Percentiles rank a stretch among this genome's conserved stretches.
These are phyloP conservation scores for Adiantum capillusveneris DNA, from an alignment of 75 land plant genomes.

Conservation along the genomic window DNA sequence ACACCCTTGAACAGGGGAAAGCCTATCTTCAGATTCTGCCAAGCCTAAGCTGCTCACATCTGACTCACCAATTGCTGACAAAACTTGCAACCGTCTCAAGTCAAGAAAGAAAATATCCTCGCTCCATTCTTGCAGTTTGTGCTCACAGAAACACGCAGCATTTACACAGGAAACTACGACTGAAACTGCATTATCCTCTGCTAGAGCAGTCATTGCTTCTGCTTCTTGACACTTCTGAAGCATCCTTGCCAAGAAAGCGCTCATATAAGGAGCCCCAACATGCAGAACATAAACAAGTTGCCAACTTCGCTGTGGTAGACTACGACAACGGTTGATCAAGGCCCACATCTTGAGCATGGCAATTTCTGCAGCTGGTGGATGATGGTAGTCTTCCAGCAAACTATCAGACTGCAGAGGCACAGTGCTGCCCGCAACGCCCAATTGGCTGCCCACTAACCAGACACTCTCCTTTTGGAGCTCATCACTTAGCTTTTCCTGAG, in stretches of 20 bases:
- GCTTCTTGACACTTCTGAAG: constrained; percentile 83
- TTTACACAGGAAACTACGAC: constrained; percentile 76
- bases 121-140: constrained; percentile 67
- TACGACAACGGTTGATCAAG: constrained; percentile 63
- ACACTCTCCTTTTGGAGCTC: constrained; percentile 44
- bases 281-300: constrained; percentile 46
- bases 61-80: not conserved
- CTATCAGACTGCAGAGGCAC: constrained; percentile 13
- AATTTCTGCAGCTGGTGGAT: constrained; percentile 50
- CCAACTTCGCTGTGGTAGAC: constrained; percentile 46
- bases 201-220: constrained; percentile 81
- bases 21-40: not conserved
- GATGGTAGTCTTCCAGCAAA: constrained; percentile 43
- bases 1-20: constrained; percentile 15
- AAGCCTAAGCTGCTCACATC: not conserved
- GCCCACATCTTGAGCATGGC: constrained; percentile 39
- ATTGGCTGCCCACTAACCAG: constrained; percentile 41
- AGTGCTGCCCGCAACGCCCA: not conserved
- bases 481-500: constrained; percentile 43
- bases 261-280: constrained; percentile 46
- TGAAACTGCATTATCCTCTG: constrained; percentile 61
- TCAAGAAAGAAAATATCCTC: constrained; percentile 89
- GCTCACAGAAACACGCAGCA: constrained; percentile 70
- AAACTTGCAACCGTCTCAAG: constrained; percentile 19
- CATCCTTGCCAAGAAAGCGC: constrained; percentile 41